These are phyloP conservation scores for Cadophora luteo-olivacea DNA, from an alignment of 2,329 filamentous ascomycete species.

Conservation along the genomic window DNA sequence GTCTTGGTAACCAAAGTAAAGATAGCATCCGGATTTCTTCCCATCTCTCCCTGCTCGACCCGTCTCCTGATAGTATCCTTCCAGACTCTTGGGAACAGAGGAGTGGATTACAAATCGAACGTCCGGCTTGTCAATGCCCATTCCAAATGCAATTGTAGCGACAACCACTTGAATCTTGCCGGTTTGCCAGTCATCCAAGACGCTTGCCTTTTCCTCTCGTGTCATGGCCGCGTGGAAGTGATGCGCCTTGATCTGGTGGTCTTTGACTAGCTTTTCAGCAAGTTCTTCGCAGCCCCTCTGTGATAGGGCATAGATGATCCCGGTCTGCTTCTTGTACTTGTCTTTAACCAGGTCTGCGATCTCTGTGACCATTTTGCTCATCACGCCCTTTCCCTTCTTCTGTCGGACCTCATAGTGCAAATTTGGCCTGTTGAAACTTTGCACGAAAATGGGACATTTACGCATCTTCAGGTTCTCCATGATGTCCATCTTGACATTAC, in stretches of 20 bases:
- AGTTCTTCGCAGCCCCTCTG: slow-evolving; percentile 82
- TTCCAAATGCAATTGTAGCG: slow-evolving; percentile 97
- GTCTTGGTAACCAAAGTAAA: slow-evolving; percentile 87
- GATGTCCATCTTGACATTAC: slow-evolving; percentile 90
- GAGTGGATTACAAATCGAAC: slow-evolving; percentile 97
- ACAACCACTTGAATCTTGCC: slow-evolving; percentile 88
- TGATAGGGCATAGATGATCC: slow-evolving; percentile 93
- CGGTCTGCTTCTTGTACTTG: slow-evolving; percentile 74
- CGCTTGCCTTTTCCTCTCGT: slow-evolving; percentile 67
- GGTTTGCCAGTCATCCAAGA: slow-evolving; percentile 84
- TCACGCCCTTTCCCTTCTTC: slow-evolving; percentile 68
- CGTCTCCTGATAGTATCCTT: slow-evolving; percentile 98
- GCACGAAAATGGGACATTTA: slow-evolving; percentile 78
- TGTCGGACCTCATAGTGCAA: slow-evolving; percentile 83
- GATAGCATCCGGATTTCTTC: slow-evolving; percentile 83
- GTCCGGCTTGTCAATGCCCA: slow-evolving; percentile 99
- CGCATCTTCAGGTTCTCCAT: slow-evolving; percentile 88
- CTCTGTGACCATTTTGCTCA: slow-evolving; percentile 56
- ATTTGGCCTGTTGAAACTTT: slow-evolving; percentile 98
- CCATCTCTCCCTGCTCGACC: slow-evolving; percentile 94
- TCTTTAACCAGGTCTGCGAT: slow-evolving; percentile 72
- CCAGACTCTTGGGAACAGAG: slow-evolving; percentile 89
- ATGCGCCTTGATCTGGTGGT: slow-evolving; percentile 72
- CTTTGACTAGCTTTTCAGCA: slow-evolving; percentile 68
- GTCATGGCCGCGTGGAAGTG: slow-evolving; percentile 88